A percentile compares a stretch with the other conserved stretches of the same genome.
phyloP scores from a whole-genome alignment of 371 early-diverging fungal genomes.

The Furculomyces boomerangus region DNA sequence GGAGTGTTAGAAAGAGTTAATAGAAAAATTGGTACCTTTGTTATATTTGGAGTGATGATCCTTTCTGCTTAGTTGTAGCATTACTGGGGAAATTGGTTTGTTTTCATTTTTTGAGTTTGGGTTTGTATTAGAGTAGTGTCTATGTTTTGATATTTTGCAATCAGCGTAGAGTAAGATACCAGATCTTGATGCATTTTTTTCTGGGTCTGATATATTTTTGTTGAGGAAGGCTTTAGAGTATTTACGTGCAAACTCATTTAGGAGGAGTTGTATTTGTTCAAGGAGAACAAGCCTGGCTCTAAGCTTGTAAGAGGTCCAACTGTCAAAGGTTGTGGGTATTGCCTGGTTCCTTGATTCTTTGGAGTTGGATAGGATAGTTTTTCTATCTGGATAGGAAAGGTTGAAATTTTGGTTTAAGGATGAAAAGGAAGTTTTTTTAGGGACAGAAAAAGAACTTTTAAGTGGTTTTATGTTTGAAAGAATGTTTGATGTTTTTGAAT shows the following conservation, averaged over 20 bases:
- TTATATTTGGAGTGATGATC: conserved; percentile 15
- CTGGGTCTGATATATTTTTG: neutral
- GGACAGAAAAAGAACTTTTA: neutral
- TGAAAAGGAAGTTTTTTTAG: neutral
- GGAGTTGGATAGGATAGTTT: neutral
- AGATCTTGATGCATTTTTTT: conserved; percentile 14
- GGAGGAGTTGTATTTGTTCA: neutral
- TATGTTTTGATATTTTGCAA: conserved; percentile 16
- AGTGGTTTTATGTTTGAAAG: too few relatives aligned
- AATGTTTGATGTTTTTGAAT: neutral
- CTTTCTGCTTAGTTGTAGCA: conserved; percentile 12
- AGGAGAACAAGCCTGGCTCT: neutral
- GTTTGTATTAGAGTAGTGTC: conserved; percentile 9
- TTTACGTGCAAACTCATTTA: neutral
- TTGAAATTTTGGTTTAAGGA: too few relatives aligned
- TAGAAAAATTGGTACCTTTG: conserved; percentile 1
- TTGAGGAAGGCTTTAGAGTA: neutral
- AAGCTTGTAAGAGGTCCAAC: neutral
- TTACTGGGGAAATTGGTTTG: conserved; percentile 7
- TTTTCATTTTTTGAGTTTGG: conserved; percentile 6
- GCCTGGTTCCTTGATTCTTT: neutral
- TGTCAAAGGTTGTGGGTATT: neutral
- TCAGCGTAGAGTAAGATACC: conserved; percentile 14
- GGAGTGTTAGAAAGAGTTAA: neutral
- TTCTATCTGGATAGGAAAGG: neutral